Evolutionary conservation across 495 filamentous ascomycete species (phyloP).

Genomic region (Penicillium nucicola): DNA sequence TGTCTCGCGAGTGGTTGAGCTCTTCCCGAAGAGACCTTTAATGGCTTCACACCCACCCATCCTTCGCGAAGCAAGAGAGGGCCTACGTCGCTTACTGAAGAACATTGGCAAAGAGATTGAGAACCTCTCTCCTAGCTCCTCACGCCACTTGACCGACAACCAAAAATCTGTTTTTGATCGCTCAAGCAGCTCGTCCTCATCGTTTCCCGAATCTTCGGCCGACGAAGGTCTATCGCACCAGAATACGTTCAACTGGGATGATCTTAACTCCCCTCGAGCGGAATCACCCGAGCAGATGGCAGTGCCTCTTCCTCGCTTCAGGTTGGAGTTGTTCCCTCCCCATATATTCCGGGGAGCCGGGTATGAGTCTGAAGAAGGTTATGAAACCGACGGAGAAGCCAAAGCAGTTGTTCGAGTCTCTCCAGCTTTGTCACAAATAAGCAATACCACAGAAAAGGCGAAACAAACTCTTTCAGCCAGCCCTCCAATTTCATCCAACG

Average conservation of each 20-base stretch:
- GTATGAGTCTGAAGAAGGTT: conserved; percentile 35
- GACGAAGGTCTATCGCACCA: conserved; percentile 34
- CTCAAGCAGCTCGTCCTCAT: conserved; percentile 61
- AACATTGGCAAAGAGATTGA: conserved; percentile 59
- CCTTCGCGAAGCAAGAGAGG: conserved; percentile 39
- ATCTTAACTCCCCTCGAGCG: conserved; percentile 22
- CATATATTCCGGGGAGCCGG: conserved; percentile 34
- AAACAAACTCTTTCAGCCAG: conserved; percentile 23
- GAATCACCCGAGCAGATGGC: conserved; percentile 35
- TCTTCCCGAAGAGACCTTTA: conserved; percentile 31
- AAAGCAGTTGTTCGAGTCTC: conserved; percentile 22
- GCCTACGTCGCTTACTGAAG: conserved; percentile 46
- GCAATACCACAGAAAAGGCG: conserved; percentile 30
- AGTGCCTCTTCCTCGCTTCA: conserved; percentile 21
- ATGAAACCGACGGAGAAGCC: conserved; percentile 43
- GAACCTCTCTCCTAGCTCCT: conserved; percentile 47
- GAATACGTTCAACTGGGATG: conserved; percentile 33
- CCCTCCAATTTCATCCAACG: conserved; percentile 21
- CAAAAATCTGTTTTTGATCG: conserved; percentile 71
- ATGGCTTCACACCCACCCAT: conserved; percentile 26
- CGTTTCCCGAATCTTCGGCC: conserved; percentile 35
- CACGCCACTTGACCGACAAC: conserved; percentile 43
- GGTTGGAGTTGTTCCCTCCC: conserved; percentile 34
- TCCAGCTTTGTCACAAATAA: conserved; percentile 33
- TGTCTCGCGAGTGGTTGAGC: conserved; percentile 51